phyloP scores from a whole-genome alignment of 2,329 filamentous ascomycete species.

The Alternaria ventricosa region DNA sequence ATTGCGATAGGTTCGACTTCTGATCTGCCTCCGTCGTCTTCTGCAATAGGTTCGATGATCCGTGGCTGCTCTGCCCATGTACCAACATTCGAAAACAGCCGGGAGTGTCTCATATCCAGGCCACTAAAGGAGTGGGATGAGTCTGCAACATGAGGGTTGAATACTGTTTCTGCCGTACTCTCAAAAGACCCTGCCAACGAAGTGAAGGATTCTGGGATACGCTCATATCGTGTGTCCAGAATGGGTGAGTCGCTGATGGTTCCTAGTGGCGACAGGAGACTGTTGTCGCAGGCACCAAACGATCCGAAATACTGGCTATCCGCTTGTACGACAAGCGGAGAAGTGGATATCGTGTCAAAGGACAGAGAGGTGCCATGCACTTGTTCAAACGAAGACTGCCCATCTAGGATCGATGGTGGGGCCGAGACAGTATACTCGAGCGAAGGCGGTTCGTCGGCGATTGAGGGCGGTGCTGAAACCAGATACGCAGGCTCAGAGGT shows the following conservation, averaged over 20 bases:
- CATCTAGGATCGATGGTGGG: slow-evolving; percentile 37
- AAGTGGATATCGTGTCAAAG: slow-evolving; percentile 35
- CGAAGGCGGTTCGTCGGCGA: slow-evolving; percentile 33
- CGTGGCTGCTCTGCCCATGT: slow-evolving; percentile 39
- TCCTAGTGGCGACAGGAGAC: slow-evolving; percentile 21
- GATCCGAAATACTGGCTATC: slow-evolving; percentile 28
- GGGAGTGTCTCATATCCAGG: slow-evolving; percentile 37
- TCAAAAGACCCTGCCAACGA: slow-evolving; percentile 26
- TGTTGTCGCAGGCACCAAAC: slow-evolving; percentile 31
- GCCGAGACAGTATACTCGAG: slow-evolving; percentile 38
- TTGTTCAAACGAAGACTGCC: slow-evolving; percentile 30
- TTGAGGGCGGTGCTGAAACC: slow-evolving; percentile 32
- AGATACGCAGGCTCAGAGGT: slow-evolving; percentile 28
- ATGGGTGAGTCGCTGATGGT: slow-evolving; percentile 27
- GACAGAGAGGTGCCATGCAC: slow-evolving; percentile 34
- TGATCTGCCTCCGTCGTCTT: slow-evolving; percentile 28
- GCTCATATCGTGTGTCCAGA: slow-evolving; percentile 31
- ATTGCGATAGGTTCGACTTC: slow-evolving; percentile 38
- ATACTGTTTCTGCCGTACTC: slow-evolving; percentile 28
- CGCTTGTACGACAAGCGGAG: slow-evolving; percentile 28
- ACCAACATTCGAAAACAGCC: slow-evolving; percentile 37
- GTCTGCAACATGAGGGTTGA: slow-evolving; percentile 39
- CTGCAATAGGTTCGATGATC: slow-evolving; percentile 38
- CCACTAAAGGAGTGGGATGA: slow-evolving; percentile 39
- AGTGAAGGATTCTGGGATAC: slow-evolving; percentile 25